A percentile compares a stretch with the other conserved stretches of the same genome.
Evolutionary conservation across 306 rosid genomes (phyloP).

Genomic region (Trifolium fragiferum): DNA sequence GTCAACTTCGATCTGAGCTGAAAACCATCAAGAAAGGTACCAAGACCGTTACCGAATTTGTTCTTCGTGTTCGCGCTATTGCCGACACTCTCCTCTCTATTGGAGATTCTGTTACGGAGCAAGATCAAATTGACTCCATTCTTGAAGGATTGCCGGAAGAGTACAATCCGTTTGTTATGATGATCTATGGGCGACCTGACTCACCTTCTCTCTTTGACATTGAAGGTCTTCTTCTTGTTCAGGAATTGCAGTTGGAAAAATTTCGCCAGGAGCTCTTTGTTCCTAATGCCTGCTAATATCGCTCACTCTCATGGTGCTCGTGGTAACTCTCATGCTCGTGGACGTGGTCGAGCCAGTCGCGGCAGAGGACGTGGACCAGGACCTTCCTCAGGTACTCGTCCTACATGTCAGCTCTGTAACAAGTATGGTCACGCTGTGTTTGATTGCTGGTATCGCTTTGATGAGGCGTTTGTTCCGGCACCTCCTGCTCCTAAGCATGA

Average conservation of each 20-base stretch:
- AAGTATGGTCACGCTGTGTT: not conserved
- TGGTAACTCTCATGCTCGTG: not conserved
- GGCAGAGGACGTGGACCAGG: not conserved
- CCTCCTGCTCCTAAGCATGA: too few species aligned
- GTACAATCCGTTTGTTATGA: too few species aligned
- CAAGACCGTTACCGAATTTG: too few species aligned
- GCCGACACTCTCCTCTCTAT: too few species aligned
- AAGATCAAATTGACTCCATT: too few species aligned
- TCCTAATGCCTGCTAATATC: not conserved
- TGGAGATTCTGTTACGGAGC: too few species aligned
- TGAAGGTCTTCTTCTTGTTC: not conserved
- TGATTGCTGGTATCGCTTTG: not conserved
- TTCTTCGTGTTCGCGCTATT: too few species aligned
- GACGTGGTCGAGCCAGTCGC: not conserved
- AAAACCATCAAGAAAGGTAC: too few species aligned
- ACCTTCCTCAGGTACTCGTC: not conserved
- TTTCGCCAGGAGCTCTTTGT: not conserved
- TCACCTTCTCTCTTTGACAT: not conserved
- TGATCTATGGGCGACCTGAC: not conserved
- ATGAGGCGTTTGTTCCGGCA: not conserved
- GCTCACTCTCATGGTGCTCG: not conserved
- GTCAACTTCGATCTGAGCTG: too few species aligned
- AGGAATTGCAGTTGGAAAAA: too few species aligned
- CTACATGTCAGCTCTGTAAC: not conserved
- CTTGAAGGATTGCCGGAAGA: too few species aligned